These are phyloP conservation scores for Kwoniella shivajii DNA, from an alignment of 1,284 basidiomycete species.

Conservation along the genomic window DNA sequence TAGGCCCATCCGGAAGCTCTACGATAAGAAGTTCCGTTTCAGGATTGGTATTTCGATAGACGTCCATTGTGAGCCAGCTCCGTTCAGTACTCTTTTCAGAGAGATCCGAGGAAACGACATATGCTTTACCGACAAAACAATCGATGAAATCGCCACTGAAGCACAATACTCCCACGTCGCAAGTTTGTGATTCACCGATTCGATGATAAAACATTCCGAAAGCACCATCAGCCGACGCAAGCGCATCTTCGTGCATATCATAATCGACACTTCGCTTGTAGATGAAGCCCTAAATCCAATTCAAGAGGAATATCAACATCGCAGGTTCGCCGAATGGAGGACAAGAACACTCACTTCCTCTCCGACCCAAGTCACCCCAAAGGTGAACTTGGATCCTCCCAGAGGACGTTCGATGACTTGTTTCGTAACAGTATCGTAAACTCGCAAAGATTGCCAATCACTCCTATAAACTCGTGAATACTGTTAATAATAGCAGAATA, in stretches of 20 bases:
- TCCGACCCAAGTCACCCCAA: slow-evolving; percentile 21
- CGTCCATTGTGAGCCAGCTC: slow-evolving; percentile 17
- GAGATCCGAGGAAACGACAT: slow-evolving; percentile 2
- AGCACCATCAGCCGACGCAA: slow-evolving; percentile 7
- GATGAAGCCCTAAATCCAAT: slow-evolving; percentile 15
- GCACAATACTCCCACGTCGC: slow-evolving; percentile 13
- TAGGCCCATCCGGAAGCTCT: slow-evolving; percentile 10
- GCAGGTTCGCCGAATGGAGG: no score
- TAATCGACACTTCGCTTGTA: slow-evolving; percentile 17
- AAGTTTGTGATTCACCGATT: slow-evolving; percentile 14
- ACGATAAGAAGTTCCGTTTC: slow-evolving; percentile 24
- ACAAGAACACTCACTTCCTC: slow-evolving; percentile 9
- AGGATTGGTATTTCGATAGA: slow-evolving; percentile 25
- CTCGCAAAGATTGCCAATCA: slow-evolving; percentile 24
- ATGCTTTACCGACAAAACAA: slow-evolving; percentile 4
- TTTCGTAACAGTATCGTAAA: slow-evolving; percentile 18
- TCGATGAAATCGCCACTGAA: slow-evolving; percentile 12
- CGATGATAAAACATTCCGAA: slow-evolving; percentile 25
- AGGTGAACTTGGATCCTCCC: slow-evolving; percentile 24
- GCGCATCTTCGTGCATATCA: background rate
- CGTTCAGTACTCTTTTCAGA: background rate
- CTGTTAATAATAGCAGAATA: background rate
- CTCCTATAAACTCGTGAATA: slow-evolving; percentile 9
- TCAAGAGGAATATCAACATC: no score
- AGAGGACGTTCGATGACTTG: slow-evolving; percentile 17